These are phyloP conservation scores for Leptodontidium sp. DNA, from an alignment of 2,329 filamentous ascomycete species.

Conservation along the genomic window DNA sequence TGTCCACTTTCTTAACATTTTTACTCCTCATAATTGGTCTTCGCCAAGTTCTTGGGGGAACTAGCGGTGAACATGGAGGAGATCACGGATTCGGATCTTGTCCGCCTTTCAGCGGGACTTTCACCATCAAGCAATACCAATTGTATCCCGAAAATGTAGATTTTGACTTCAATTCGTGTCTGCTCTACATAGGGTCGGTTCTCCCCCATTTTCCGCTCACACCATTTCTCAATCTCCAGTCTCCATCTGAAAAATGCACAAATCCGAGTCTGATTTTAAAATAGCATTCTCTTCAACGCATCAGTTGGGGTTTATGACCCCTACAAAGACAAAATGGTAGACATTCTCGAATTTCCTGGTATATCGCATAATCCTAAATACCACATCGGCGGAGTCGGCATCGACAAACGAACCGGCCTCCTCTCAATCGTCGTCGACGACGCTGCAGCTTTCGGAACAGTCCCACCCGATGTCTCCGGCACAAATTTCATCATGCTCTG, in stretches of 20 bases:
- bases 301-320: constrained; percentile 27
- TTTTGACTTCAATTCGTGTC: constrained; percentile 23
- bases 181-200: constrained; percentile 24
- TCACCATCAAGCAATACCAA: constrained; percentile 30
- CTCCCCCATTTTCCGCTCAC: background rate
- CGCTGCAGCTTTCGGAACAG: constrained; percentile 14
- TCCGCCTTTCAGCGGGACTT: constrained; percentile 24
- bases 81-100: background rate
- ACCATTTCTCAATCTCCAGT: background rate
- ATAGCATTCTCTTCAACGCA: constrained; percentile 26
- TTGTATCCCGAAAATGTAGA: constrained; percentile 30
- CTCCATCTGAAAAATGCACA: no score
- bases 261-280: background rate
- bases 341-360: constrained; percentile 23
- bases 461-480: constrained; percentile 23
- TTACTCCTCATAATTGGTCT: background rate
- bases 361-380: constrained; percentile 15
- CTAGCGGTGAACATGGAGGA: background rate
- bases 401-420: constrained; percentile 20
- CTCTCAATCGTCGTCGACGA: constrained; percentile 29
- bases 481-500: constrained; percentile 28
- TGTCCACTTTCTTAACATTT: background rate
- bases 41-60: background rate
- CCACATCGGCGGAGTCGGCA: constrained; percentile 24
- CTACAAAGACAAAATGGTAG: constrained; percentile 18